Evolutionary conservation across 306 rosid species (phyloP), one percentile per base, ranked within the genome.

Genomic region (Cucurbita argyrosperma): DNA sequence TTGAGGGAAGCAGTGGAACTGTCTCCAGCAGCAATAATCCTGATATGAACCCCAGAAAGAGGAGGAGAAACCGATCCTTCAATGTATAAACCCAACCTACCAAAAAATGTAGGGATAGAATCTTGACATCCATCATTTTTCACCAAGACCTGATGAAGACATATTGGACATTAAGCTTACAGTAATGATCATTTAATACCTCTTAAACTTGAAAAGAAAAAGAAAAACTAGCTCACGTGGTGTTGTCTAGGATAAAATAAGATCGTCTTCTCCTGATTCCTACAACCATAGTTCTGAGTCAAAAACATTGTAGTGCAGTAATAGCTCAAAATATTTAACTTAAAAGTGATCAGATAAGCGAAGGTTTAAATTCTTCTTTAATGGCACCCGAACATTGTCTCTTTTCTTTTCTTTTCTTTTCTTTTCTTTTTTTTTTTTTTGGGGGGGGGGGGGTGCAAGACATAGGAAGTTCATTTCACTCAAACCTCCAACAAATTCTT

Each of bases 51-150:
- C 16, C 84, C 96, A 80, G 95, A 82, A 83, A 88, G 81, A 9
- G 96, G 92, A 75, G 97, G 99, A 57, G 88, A 85, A 79, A 91
- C 96, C 30, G 96, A 85, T 84, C 99, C 99, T 78, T 87, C 90
- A 69, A 89, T 81, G 75, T 89, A 91, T 43, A 88, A 79, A 72
- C 99, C 99, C 82, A 65, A 62, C 69, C 93, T 86, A 76, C 92
- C 88, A 83, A 83, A 77, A 83, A 91, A 95, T 80, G 80, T 35
- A 77, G 96, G 96, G 71, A 91, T 59, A 62, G 81, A 62, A 80
- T 88, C 86, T 86, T 95, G 97, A 80, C 99, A 95, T 68, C 88
- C 90, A 69, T 88, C 96, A 80, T 81, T 88, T 78, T 79, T 69
- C 80, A 91, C 86, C 65, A 78, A 70, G 73, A 88, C 90, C 99